phyloP scores from a whole-genome alignment of 768 basidiomycete species.

The Hypholoma fasciculare region DNA sequence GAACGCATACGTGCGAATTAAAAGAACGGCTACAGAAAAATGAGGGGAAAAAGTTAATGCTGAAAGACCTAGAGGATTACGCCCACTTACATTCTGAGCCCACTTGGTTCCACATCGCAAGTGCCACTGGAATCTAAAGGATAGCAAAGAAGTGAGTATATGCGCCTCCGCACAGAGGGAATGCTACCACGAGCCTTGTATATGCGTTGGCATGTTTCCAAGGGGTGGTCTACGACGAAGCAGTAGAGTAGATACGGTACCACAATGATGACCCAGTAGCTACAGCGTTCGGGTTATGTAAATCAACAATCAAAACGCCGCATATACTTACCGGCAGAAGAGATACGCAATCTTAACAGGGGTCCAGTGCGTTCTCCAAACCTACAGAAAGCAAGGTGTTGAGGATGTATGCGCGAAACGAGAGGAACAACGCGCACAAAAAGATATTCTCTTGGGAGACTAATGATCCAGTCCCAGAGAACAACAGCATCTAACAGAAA shows the following conservation, averaged over 20 bases:
- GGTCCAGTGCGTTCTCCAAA: constrained; percentile 84
- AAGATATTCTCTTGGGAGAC: constrained; percentile 73
- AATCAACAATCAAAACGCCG: constrained; percentile 14
- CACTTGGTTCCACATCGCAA: constrained; percentile 89
- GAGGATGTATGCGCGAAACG: constrained; percentile 16
- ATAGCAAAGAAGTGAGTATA: constrained; percentile 3
- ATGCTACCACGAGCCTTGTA: constrained; percentile 50
- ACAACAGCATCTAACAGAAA: constrained; percentile 67
- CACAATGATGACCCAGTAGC: constrained; percentile 82
- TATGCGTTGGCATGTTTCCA: constrained; percentile 65
- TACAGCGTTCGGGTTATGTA: constrained; percentile 29
- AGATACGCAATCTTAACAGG: constrained; percentile 83
- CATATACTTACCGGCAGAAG: constrained; percentile 69
- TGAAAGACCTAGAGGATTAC: constrained; percentile 4
- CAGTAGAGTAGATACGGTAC: constrained; percentile 79
- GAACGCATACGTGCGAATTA: constrained; percentile 85
- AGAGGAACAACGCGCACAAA: constrained; percentile 49
- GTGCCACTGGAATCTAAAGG: constrained; percentile 70
- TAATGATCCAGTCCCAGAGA: constrained; percentile 85
- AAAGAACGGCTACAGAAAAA: constrained; percentile 58
- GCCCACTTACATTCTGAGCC: constrained; percentile 65
- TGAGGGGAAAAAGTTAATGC: constrained; percentile 6
- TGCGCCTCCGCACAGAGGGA: constrained; percentile 2
- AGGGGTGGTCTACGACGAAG: constrained; percentile 69
- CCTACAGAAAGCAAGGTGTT: constrained; percentile 39